Conservation (phyloP, 2,329 filamentous ascomycete species). For the Aspergillus tanneri region DNA sequence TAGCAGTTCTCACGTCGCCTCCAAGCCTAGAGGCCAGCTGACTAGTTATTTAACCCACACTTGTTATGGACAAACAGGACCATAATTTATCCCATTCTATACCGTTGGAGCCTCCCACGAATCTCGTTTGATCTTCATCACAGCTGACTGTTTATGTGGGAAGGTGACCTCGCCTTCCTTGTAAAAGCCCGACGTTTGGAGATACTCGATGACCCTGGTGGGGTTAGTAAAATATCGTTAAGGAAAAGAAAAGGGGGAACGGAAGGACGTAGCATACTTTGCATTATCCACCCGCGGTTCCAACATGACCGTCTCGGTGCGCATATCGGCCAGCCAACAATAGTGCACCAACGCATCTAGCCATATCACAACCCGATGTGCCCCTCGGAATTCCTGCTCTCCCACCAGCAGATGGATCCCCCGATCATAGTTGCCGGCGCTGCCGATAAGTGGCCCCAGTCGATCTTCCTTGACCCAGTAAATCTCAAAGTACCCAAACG, state of each 20-base stretch:
- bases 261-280: conserved; percentile 58
- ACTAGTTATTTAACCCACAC: no score
- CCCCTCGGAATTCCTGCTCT: conserved; percentile 84
- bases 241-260: neutral
- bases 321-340: conserved; percentile 71
- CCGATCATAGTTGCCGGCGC: conserved; percentile 76
- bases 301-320: conserved; percentile 79
- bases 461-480: conserved; percentile 97
- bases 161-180: conserved; percentile 85
- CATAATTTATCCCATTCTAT: conserved; percentile 32
- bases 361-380: conserved; percentile 76
- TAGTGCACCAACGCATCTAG: conserved; percentile 83
- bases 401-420: conserved; percentile 87
- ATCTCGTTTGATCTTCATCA: conserved; percentile 77
- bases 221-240: conserved; percentile 11
- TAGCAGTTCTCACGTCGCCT: no score
- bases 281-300: conserved; percentile 90
- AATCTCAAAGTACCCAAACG: conserved; percentile 95
- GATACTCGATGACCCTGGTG: conserved; percentile 65
- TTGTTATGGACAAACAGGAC: no score
- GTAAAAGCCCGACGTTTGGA: conserved; percentile 73
- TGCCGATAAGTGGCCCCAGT: conserved; percentile 66
- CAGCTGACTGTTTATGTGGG: conserved; percentile 87
- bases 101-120: conserved; percentile 71
- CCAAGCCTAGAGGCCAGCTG: no score